Evolutionary conservation across 2,329 filamentous ascomycete species (phyloP), one percentile per base, ranked within the genome.

Genomic region (Microsporum ferrugineum): DNA sequence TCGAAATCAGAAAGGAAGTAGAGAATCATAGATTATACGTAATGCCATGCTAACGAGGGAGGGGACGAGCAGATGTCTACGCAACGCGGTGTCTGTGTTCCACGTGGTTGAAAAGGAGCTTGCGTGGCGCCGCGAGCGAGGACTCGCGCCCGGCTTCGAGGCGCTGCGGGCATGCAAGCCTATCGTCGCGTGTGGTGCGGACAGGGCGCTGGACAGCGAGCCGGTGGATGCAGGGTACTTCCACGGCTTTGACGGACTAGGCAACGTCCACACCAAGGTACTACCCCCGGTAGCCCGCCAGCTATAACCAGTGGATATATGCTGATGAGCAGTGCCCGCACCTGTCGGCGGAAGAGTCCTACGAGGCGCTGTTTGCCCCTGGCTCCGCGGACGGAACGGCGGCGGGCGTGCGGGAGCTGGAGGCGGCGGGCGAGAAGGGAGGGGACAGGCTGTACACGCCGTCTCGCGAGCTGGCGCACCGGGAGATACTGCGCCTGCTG

Each of bases 51-150:
- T 23, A 23, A 23, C 17, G 17, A 23, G 17, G 17, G 17, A 23
- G 1, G 17, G 17, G 17, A 23, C 17, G 43, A 45, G 23, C 63
- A 91, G 88, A 73, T 96, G 91, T 69, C 80, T 96, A 58, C 85
- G 88, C 58, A 99, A 99, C 75, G 86, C 88, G 14, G 86, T 97
- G 43, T 88, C 90, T 29, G 79, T 97, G 63, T 97, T 99, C 77
- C 87, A 96, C 69, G 87, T 95, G 62, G 82, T 99, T 59, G 90
- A 95, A 66, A 89, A 90, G 71, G 94, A 99, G 76, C 80, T 90
- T 67, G 81, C 84, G 66, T 97, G 91, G 91, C 84, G 94, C 65
- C 84, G 83, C 70, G 77, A 83, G 10, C 82, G 84, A 47, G 88
- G 88, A 17, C 82, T 80, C 60, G 75, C 82, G 0, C 79, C 86